phyloP scores from a whole-genome alignment of 371 early-diverging fungal species.

The Encephalitozoon cuniculi region DNA sequence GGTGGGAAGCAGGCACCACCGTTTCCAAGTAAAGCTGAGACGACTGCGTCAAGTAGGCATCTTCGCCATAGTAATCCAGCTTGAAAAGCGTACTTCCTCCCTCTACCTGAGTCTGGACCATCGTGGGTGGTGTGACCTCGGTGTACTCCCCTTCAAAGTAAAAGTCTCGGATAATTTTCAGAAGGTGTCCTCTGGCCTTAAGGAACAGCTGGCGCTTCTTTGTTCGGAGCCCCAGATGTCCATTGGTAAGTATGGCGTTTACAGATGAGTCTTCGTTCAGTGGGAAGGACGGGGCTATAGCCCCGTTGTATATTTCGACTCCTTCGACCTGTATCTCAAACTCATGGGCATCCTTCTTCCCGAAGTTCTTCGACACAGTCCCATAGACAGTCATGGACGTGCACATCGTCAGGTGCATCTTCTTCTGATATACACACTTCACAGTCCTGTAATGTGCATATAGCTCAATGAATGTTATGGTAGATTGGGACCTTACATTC shows the following conservation, averaged over 20 bases:
- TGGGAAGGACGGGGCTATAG: slow-evolving; percentile 52
- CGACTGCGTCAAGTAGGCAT: slow-evolving; percentile 93
- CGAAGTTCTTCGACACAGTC: slow-evolving; percentile 45
- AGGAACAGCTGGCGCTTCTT: slow-evolving; percentile 77
- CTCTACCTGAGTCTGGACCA: slow-evolving; percentile 99
- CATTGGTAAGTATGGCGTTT: slow-evolving; percentile 75
- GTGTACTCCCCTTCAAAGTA: slow-evolving; percentile 71
- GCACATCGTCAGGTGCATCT: slow-evolving; percentile 47
- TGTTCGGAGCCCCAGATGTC: slow-evolving; percentile 89
- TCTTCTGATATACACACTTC: slow-evolving; percentile 49
- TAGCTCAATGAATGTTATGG: slow-evolving; percentile 50
- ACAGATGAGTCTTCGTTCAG: slow-evolving; percentile 69
- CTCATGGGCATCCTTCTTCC: slow-evolving; percentile 41
- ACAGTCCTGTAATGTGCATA: slow-evolving; percentile 45
- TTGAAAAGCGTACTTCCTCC: slow-evolving; percentile 92
- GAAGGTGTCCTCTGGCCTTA: slow-evolving; percentile 73
- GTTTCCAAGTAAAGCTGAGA: slow-evolving; percentile 98
- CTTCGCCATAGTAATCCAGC: slow-evolving; percentile 90
- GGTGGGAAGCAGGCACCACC: slow-evolving; percentile 82
- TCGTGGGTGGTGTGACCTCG: slow-evolving; percentile 93
- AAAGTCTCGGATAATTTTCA: slow-evolving; percentile 84
- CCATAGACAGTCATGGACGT: slow-evolving; percentile 56
- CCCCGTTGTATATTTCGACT: slow-evolving; percentile 41
- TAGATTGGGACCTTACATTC: slow-evolving; percentile 30
- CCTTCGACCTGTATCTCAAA: slow-evolving; percentile 57